Evolutionary conservation across 2,329 filamentous ascomycete genomes (phyloP), one percentile per base, ranked within the genome.

Genomic region (Xylariomycetidae sp.): DNA sequence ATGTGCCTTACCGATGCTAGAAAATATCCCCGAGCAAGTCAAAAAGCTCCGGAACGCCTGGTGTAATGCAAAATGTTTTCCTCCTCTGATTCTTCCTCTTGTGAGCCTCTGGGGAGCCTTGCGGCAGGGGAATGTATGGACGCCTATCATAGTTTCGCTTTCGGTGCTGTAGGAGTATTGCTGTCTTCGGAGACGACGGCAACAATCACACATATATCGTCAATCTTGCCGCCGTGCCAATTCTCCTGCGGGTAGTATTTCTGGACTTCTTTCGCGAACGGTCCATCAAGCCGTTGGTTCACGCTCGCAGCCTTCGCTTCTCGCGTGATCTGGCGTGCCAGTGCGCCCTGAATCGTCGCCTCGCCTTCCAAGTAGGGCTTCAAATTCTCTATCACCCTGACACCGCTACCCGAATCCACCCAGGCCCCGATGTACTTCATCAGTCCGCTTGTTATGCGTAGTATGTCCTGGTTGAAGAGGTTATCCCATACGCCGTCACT

Each of bases 401-500:
- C 77, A 4, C 80, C 80, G 6, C 70, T 67, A 4, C 75, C 64
- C 1, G 74, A 75, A 47, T 72, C 70, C 14, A 74, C 67, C 88
- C 89, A 96, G 1, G 86, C 88, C 4, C 83, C 82, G 4, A 71
- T 67, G 11, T 72, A 66, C 20, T 80, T 69, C 88, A 98, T 94
- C 17, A 80, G 70, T 30, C 74, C 71, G 45, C 82, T 90, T 16
- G 90, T 80, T 33, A 94, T 79, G 39, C 80, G 77, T 10, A 98
- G 72, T 18, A 94, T 82, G 46, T 98, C 88, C 53, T 94, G 85
- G 51, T 88, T 85, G 53, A 87, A 92, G 19, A 98, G 70, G 50
- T 98, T 98, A 59, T 98, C 92, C 75, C 92, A 92, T 4, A 97
- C 84, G 4, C 92, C 92, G 59, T 98, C 92, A 1, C 88, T 95